phyloP scores from a whole-genome alignment of 192 early-diverging fungal genomes.

The Backusella sp. region DNA sequence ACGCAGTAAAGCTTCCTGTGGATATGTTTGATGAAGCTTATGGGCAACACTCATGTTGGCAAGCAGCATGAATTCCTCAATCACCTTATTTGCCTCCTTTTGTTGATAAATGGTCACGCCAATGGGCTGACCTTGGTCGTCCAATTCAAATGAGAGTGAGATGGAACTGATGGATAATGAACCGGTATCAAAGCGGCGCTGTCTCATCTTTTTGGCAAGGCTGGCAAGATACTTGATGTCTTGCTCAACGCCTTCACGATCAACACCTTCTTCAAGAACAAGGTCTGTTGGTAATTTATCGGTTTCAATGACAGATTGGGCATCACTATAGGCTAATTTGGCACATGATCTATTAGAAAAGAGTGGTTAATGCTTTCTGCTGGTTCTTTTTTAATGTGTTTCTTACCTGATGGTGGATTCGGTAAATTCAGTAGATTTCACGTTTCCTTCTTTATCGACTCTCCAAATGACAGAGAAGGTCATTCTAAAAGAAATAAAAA shows the following conservation, averaged over 20 bases:
- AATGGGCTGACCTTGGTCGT: conserved; percentile 84
- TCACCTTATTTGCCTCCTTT: conserved; percentile 94
- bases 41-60: conserved; percentile 96
- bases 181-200: conserved; percentile 78
- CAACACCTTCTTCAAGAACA: not conserved
- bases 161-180: conserved; percentile 92
- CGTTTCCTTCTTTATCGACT: conserved; percentile 78
- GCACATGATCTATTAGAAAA: conserved; percentile 68
- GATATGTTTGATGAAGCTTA: conserved; percentile 85
- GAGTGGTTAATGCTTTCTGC: not conserved
- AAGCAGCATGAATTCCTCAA: conserved; percentile 99
- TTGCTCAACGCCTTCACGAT: conserved; percentile 16
- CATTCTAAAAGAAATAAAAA: conserved; percentile 43
- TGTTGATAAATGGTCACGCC: conserved; percentile 80
- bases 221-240: conserved; percentile 35
- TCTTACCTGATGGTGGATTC: conserved; percentile 84
- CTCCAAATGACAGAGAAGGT: conserved; percentile 98
- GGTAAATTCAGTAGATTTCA: conserved; percentile 78
- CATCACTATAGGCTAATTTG: conserved; percentile 93
- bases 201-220: conserved; percentile 77
- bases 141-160: conserved; percentile 88
- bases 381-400: not conserved
- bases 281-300: conserved; percentile 26
- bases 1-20: conserved; percentile 90
- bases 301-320: conserved; percentile 45